phyloP scores from a whole-genome alignment of 2,329 filamentous ascomycete species.

The Cladosporium sp. region DNA sequence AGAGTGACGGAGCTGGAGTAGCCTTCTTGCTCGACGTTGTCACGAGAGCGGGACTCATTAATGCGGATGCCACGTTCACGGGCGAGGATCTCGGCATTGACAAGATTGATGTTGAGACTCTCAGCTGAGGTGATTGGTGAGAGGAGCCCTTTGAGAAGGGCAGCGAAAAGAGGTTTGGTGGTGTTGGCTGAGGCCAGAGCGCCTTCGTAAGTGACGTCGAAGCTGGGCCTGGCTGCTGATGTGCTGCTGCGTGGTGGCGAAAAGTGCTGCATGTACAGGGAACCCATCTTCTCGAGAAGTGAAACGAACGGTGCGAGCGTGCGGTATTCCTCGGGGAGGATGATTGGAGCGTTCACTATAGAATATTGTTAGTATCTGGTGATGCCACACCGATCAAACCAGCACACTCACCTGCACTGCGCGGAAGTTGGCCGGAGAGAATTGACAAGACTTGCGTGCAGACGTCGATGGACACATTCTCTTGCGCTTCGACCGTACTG shows the following conservation, averaged over 20 bases:
- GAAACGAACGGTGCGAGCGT: conserved; percentile 73
- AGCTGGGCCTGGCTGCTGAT: conserved; percentile 53
- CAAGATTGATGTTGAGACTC: conserved; percentile 71
- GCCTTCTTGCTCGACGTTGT: conserved; percentile 55
- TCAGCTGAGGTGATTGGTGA: conserved; percentile 64
- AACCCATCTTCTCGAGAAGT: conserved; percentile 75
- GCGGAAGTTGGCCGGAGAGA: conserved; percentile 67
- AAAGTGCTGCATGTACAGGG: conserved; percentile 74
- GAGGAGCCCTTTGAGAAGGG: conserved; percentile 71
- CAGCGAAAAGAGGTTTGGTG: conserved; percentile 74
- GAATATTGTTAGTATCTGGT: conserved; percentile 30
- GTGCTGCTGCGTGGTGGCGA: conserved; percentile 34
- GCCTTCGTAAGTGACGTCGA: conserved; percentile 75
- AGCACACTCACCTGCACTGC: conserved; percentile 29
- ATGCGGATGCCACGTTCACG: conserved; percentile 74
- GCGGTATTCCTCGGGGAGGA: conserved; percentile 74
- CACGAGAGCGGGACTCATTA: conserved; percentile 65
- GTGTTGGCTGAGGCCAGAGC: conserved; percentile 67
- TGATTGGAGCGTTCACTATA: conserved; percentile 77
- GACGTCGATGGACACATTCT: conserved; percentile 78
- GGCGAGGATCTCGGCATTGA: conserved; percentile 72
- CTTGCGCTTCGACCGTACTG: conserved; percentile 76
- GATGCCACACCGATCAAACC: neutral
- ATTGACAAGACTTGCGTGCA: conserved; percentile 76
- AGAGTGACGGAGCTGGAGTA: conserved; percentile 71